Percentiles rank a stretch among this genome's conserved stretches.
These are phyloP conservation scores for Colletotrichum shisoi DNA, from an alignment of 2,329 filamentous ascomycete genomes.

Conservation along the genomic window DNA sequence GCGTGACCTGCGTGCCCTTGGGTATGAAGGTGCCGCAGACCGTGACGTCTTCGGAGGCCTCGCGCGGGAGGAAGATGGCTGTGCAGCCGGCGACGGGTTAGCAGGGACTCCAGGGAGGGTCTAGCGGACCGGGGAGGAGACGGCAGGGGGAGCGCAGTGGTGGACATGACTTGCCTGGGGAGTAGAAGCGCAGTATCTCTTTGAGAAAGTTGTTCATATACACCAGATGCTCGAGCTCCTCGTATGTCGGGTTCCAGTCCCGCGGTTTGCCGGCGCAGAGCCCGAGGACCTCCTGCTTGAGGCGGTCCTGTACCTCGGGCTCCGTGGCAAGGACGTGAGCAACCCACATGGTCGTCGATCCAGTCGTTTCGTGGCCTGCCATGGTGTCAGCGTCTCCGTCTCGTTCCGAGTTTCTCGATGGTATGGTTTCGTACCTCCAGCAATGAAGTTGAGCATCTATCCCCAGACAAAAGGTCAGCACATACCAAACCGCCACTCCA, in stretches of 20 bases:
- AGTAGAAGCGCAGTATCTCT: constrained; percentile 50
- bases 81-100: neutral
- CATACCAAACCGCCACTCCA: neutral
- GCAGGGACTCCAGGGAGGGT: neutral
- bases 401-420: too few species aligned
- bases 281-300: constrained; percentile 22
- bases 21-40: constrained; percentile 44
- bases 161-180: constrained; percentile 41
- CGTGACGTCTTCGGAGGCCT: constrained; percentile 43
- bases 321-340: constrained; percentile 29
- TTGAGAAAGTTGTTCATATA: constrained; percentile 52
- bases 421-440: constrained; percentile 27
- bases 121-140: too few species aligned
- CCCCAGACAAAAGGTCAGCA: constrained; percentile 40
- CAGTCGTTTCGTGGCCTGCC: constrained; percentile 38
- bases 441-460: constrained; percentile 43
- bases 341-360: constrained; percentile 38
- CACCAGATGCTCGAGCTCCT: constrained; percentile 57
- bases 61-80: constrained; percentile 42
- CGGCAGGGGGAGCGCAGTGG: neutral
- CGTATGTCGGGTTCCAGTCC: constrained; percentile 48
- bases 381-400: neutral
- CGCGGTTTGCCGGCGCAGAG: constrained; percentile 48
- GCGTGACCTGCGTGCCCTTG: constrained; percentile 44
- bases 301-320: constrained; percentile 26